phyloP scores from a whole-genome alignment of 1,139 yeast genomes.

The Kluyveromyces sp. region DNA sequence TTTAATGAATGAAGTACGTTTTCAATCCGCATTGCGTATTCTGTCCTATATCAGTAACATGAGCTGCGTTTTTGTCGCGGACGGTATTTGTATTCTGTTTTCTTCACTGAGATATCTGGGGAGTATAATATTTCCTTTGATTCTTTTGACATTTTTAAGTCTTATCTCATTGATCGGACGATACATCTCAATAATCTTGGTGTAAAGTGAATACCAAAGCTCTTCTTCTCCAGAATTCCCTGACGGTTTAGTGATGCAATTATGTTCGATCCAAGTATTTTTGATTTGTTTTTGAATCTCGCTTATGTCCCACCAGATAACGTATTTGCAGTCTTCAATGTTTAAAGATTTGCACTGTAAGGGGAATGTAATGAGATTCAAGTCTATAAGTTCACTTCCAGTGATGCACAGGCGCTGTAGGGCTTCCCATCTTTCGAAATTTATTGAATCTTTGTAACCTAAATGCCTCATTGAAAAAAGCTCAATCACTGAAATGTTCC shows the following conservation, averaged over 20 bases:
- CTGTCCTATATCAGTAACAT: neutral
- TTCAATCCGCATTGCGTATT: neutral
- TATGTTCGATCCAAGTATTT: neutral
- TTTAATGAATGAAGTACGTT: neutral
- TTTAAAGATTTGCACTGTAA: conserved; percentile 15
- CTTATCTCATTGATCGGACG: conserved; percentile 15
- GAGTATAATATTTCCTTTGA: conserved; percentile 12
- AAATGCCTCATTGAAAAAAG: conserved; percentile 13
- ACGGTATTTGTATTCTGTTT: conserved; percentile 12
- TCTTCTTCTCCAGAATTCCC: conserved; percentile 3
- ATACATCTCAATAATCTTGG: conserved; percentile 1
- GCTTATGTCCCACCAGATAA: conserved; percentile 25
- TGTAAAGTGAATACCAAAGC: neutral
- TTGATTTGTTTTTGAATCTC: neutral
- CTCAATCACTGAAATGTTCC: conserved; percentile 16
- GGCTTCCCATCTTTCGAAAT: conserved; percentile 27
- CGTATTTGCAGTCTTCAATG: conserved; percentile 12
- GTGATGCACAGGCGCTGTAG: conserved; percentile 16
- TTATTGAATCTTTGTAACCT: conserved; percentile 13
- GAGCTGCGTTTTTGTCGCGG: neutral
- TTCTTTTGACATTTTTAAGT: conserved; percentile 12
- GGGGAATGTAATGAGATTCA: conserved; percentile 24
- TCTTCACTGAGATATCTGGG: conserved; percentile 18
- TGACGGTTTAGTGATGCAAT: neutral
- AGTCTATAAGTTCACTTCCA: conserved; percentile 18